Percentiles rank a stretch among this genome's conserved stretches.
Conservation (phyloP, 2,329 filamentous ascomycete species). For the Aureobasidium sp. region DNA sequence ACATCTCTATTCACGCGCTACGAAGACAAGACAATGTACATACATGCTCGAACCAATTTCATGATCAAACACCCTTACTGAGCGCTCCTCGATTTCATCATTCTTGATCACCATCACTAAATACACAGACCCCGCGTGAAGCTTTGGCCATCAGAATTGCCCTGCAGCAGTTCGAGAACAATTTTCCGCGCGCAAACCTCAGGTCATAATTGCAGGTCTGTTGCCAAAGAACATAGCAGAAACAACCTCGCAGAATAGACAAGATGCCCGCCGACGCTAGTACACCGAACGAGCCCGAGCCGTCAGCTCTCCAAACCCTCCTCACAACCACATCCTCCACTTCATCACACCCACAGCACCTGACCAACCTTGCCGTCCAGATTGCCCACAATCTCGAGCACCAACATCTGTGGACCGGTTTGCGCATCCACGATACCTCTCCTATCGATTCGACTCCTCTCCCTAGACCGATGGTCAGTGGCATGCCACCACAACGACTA, state of each 20-base stretch:
- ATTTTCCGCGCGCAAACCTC: not conserved
- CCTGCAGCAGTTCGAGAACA: conserved; percentile 10
- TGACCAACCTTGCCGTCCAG: conserved; percentile 48
- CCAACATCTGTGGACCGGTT: conserved; percentile 66
- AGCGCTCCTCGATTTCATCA: not conserved
- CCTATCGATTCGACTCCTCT: conserved; percentile 28
- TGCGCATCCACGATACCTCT: conserved; percentile 44
- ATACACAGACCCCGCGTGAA: not conserved
- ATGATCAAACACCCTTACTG: not conserved
- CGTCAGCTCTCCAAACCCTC: conserved; percentile 21
- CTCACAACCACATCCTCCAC: conserved; percentile 16
- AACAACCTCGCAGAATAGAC: not conserved
- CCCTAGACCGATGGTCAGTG: conserved; percentile 60
- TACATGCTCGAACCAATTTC: not conserved
- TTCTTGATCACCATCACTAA: not conserved
- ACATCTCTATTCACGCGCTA: not conserved
- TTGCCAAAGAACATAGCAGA: not conserved
- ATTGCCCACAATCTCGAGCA: conserved; percentile 65
- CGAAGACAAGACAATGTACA: not conserved
- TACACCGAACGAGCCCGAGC: not conserved
- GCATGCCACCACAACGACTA: conserved; percentile 63
- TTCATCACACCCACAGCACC: conserved; percentile 20
- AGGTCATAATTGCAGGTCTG: not conserved
- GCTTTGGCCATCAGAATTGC: not conserved
- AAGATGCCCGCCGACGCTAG: not conserved